Evolutionary conservation across 371 early-diverging fungal species (phyloP).

Genomic region (Rhizomucor miehei): DNA sequence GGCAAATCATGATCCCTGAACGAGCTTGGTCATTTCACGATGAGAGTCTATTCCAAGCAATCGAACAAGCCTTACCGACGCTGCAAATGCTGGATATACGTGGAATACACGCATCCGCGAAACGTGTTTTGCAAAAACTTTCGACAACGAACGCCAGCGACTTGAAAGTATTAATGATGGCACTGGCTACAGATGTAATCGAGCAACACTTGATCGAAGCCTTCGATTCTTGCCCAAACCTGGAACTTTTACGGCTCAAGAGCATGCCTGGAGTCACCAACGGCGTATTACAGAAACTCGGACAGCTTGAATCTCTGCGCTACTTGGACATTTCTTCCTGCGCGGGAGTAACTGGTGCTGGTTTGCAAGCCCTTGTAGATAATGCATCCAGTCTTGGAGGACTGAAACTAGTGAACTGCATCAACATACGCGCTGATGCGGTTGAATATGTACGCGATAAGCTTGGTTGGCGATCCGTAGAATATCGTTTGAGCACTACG

Average conservation of each 20-base stretch:
- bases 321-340: background rate
- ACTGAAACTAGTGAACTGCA: background rate
- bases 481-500: slow-evolving; percentile 1
- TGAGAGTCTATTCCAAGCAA: too few species aligned
- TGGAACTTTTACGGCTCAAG: too few species aligned
- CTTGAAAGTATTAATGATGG: background rate
- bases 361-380: background rate
- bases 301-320: background rate
- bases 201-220: background rate
- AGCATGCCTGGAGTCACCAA: background rate
- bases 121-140: background rate
- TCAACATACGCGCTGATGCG: background rate
- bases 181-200: background rate
- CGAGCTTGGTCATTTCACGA: too few species aligned
- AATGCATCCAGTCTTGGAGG: background rate
- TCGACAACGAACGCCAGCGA: background rate
- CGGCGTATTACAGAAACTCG: background rate
- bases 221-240: background rate
- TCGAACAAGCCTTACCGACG: too few species aligned
- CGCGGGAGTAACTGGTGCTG: background rate
- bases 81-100: background rate
- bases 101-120: background rate
- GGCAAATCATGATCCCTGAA: too few species aligned
- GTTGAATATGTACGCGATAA: background rate
- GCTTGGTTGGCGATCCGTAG: background rate